phyloP scores from a whole-genome alignment of 768 basidiomycete species.

The Aureoboletus auriporus region DNA sequence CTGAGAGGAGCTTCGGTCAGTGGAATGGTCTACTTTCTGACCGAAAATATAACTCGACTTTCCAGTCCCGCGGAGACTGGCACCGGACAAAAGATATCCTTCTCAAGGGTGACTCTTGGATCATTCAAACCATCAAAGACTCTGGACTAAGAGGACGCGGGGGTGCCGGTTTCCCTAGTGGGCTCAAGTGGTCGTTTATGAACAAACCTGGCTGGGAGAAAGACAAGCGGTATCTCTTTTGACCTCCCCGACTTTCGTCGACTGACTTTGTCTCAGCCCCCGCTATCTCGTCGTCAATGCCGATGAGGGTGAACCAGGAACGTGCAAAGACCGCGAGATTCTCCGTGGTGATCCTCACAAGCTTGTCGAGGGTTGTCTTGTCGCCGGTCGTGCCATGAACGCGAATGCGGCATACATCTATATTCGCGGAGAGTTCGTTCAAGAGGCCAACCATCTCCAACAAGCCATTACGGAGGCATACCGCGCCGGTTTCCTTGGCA shows the following conservation, averaged over 20 bases:
- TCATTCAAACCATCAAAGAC: slow-evolving; percentile 94
- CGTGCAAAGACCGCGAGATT: slow-evolving; percentile 99
- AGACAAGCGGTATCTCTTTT: slow-evolving; percentile 62
- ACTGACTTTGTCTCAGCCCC: slow-evolving; percentile 50
- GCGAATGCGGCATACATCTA: slow-evolving; percentile 99
- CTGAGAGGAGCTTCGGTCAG: slow-evolving; percentile 86
- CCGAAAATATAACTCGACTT: neutral
- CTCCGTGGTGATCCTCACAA: slow-evolving; percentile 98
- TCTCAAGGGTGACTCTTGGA: slow-evolving; percentile 93
- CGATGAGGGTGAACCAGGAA: slow-evolving; percentile 98
- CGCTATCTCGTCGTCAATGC: slow-evolving; percentile 97
- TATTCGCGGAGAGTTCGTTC: slow-evolving; percentile 97
- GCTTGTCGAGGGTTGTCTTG: slow-evolving; percentile 94
- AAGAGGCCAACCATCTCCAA: slow-evolving; percentile 90
- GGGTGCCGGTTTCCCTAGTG: slow-evolving; percentile 95
- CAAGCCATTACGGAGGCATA: slow-evolving; percentile 97
- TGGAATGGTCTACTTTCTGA: neutral
- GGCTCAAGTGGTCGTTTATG: slow-evolving; percentile 98
- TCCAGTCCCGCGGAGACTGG: slow-evolving; percentile 92
- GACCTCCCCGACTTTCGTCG: neutral
- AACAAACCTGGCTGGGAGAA: slow-evolving; percentile 99
- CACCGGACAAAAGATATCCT: slow-evolving; percentile 96
- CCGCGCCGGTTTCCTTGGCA: slow-evolving; percentile 81
- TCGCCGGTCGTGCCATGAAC: slow-evolving; percentile 97
- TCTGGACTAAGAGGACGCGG: slow-evolving; percentile 94